Evolutionary conservation across 108 stramenopile genomes (phyloP).

Genomic region (Nitzschia inconspicua): DNA sequence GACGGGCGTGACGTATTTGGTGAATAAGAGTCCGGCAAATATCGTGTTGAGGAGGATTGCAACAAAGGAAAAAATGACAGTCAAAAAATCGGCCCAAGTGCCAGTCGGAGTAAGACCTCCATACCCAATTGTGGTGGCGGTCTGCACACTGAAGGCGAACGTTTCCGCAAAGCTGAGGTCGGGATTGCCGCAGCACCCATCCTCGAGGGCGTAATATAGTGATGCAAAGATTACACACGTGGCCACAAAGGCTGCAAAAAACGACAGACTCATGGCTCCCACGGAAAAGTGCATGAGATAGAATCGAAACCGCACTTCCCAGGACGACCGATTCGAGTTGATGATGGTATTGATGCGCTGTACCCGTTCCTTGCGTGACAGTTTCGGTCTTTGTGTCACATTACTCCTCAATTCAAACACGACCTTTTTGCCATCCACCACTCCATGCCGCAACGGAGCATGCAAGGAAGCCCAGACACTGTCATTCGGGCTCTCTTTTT

Average conservation of each 20-base stretch:
- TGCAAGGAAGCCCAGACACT: slow-evolving; percentile 19
- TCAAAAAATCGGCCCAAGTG: slow-evolving; percentile 1
- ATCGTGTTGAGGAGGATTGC: slow-evolving; percentile 12
- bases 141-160: slow-evolving; percentile 19
- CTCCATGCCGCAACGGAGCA: slow-evolving; percentile 18
- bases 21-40: slow-evolving; percentile 19
- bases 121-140: slow-evolving; percentile 26
- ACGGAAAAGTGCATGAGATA: slow-evolving; percentile 4
- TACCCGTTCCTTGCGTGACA: not conserved
- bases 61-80: not conserved
- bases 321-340: not conserved
- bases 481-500: not conserved
- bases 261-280: not conserved
- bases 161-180: slow-evolving; percentile 3
- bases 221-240: slow-evolving; percentile 7
- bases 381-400: slow-evolving; percentile 8
- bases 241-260: not conserved
- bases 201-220: not conserved
- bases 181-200: slow-evolving; percentile 11
- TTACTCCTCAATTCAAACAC: slow-evolving; percentile 13
- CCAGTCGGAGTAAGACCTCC: slow-evolving; percentile 6
- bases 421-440: slow-evolving; percentile 14
- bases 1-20: slow-evolving; percentile 23
- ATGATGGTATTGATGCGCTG: not conserved
- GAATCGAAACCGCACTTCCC: slow-evolving; percentile 8